Percentiles rank a stretch among this genome's conserved stretches.
Evolutionary conservation across 176 grass and related monocot species (phyloP).

Genomic region (Avena eriantha): DNA sequence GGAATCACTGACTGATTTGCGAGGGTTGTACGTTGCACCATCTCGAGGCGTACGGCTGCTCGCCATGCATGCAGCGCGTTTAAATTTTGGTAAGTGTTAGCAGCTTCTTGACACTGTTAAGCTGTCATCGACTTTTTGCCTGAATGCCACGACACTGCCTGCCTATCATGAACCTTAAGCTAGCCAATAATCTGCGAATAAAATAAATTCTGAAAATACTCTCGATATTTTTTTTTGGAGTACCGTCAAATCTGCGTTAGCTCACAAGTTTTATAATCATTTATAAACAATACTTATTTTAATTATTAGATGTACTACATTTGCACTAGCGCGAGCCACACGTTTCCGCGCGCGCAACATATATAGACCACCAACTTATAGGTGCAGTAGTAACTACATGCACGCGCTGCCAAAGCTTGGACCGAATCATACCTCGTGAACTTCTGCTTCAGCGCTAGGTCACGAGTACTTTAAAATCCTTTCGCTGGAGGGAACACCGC

Average conservation of each 20-base stretch:
- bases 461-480: conserved; percentile 50
- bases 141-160: no score
- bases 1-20: conserved; percentile 33
- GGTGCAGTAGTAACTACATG: conserved; percentile 22
- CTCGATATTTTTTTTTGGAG: no score
- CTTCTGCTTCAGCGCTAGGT: conserved; percentile 16
- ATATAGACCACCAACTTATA: neutral
- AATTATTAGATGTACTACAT: neutral
- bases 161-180: neutral
- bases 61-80: neutral
- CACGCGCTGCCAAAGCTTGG: conserved; percentile 21
- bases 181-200: neutral
- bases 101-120: neutral
- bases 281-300: no score
- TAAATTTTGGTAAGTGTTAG: neutral
- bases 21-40: neutral
- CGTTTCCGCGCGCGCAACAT: neutral
- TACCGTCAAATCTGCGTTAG: neutral
- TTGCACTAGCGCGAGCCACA: neutral
- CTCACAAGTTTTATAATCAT: neutral
- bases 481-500: conserved; percentile 9
- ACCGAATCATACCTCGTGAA: conserved; percentile 31
- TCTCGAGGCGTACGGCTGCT: neutral
- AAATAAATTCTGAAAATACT: no score
- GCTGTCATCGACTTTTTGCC: conserved; percentile 5